Evolutionary conservation across 768 basidiomycete species (phyloP).

Genomic region (Arthromyces matolae): DNA sequence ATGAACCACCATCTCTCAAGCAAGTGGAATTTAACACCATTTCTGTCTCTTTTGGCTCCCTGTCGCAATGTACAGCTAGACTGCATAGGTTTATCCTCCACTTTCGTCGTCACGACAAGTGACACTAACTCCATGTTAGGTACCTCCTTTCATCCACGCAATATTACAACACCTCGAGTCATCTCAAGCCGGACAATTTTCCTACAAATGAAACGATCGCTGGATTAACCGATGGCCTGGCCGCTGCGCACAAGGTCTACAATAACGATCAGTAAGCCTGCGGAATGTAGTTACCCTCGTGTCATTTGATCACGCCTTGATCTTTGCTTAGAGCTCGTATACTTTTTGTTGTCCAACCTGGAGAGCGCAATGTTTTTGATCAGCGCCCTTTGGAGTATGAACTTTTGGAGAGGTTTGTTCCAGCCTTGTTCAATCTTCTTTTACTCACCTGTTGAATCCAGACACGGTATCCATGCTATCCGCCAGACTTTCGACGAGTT

Average conservation of each 20-base stretch:
- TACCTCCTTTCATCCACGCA: slow-evolving; percentile 62
- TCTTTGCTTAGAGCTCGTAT: slow-evolving; percentile 41
- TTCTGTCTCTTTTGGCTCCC: slow-evolving; percentile 81
- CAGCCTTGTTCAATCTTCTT: background rate
- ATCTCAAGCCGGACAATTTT: slow-evolving; percentile 52
- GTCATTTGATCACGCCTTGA: no score
- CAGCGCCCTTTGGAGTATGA: slow-evolving; percentile 88
- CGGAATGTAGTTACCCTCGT: background rate
- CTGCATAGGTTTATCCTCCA: slow-evolving; percentile 63
- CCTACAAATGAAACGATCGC: slow-evolving; percentile 71
- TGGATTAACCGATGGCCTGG: slow-evolving; percentile 72
- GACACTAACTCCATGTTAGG: slow-evolving; percentile 33
- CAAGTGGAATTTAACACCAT: slow-evolving; percentile 99
- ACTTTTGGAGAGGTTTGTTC: slow-evolving; percentile 66
- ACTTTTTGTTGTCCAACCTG: slow-evolving; percentile 85
- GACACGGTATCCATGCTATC: slow-evolving; percentile 70
- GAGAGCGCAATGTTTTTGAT: slow-evolving; percentile 93
- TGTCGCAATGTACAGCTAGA: slow-evolving; percentile 63
- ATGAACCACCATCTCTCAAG: slow-evolving; percentile 52
- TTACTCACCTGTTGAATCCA: slow-evolving; percentile 25
- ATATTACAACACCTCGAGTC: slow-evolving; percentile 60
- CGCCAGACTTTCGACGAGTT: slow-evolving; percentile 78
- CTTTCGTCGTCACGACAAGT: background rate
- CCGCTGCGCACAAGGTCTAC: slow-evolving; percentile 76
- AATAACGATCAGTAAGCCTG: slow-evolving; percentile 45